phyloP scores from a whole-genome alignment of 352 stramenopile species.

The Phytophthora pinifolia region DNA sequence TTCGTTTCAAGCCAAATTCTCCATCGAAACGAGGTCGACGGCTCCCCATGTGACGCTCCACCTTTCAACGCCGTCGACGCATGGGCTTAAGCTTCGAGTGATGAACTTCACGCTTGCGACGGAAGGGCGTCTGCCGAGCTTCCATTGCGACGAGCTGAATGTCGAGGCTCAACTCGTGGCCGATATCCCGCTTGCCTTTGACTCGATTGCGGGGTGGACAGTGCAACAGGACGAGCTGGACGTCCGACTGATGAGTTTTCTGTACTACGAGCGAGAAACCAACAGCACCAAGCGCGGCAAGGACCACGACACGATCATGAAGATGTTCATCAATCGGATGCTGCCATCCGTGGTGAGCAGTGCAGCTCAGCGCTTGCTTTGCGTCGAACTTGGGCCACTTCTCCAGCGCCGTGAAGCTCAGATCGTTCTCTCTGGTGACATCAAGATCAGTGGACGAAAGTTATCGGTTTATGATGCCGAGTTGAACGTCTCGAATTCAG shows the following conservation, averaged over 20 bases:
- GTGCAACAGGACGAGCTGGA: constrained; percentile 57
- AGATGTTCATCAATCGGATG: constrained; percentile 78
- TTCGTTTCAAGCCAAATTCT: constrained; percentile 75
- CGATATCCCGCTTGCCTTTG: constrained; percentile 63
- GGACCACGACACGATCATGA: constrained; percentile 79
- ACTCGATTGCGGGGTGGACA: constrained; percentile 60
- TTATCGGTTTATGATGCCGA: constrained; percentile 60
- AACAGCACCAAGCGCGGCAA: constrained; percentile 58
- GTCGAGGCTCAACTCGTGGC: constrained; percentile 70
- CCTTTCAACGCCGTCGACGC: constrained; percentile 52
- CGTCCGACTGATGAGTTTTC: constrained; percentile 67
- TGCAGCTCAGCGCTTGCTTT: constrained; percentile 61
- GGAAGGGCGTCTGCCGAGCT: constrained; percentile 63
- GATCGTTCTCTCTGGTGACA: constrained; percentile 53
- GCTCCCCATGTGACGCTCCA: constrained; percentile 69
- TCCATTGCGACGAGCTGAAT: constrained; percentile 79
- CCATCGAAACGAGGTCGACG: constrained; percentile 56
- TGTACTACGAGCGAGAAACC: constrained; percentile 68
- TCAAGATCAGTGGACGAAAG: constrained; percentile 60
- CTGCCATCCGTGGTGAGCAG: constrained; percentile 61
- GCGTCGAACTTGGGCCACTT: constrained; percentile 59
- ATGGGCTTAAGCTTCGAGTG: constrained; percentile 59
- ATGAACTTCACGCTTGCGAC: constrained; percentile 71
- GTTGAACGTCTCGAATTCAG: constrained; percentile 29
- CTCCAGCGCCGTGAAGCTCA: constrained; percentile 59